Evolutionary conservation across 192 early-diverging fungal genomes (phyloP).

Genomic region (Powellomyces hirtus): DNA sequence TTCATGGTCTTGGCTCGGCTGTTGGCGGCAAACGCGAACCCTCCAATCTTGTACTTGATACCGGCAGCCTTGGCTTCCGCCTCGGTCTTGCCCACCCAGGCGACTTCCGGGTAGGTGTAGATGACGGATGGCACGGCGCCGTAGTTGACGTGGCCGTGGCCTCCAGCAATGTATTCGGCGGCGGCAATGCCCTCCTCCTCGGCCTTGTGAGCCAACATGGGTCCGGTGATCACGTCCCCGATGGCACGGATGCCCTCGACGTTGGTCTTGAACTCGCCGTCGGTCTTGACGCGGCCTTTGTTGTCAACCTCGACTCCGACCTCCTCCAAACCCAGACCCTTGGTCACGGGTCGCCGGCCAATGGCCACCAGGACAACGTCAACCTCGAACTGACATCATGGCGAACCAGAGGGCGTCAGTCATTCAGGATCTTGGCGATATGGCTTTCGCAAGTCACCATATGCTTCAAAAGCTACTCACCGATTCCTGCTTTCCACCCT

Average conservation of each 20-base stretch:
- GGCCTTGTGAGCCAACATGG: conserved; percentile 99
- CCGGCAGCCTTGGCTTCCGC: conserved; percentile 85
- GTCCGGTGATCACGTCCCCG: conserved; percentile 94
- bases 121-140: conserved; percentile 96
- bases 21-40: conserved; percentile 96
- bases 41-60: conserved; percentile 84
- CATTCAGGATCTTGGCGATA: not conserved
- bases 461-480: conserved; percentile 54
- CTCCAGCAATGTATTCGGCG: conserved; percentile 86
- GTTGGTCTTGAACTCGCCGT: conserved; percentile 81
- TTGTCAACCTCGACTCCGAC: conserved; percentile 87
- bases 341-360: conserved; percentile 92
- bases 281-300: conserved; percentile 83
- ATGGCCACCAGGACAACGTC: conserved; percentile 92
- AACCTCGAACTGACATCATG: conserved; percentile 81
- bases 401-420: too few relatives aligned
- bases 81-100: conserved; percentile 98
- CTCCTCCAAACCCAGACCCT: conserved; percentile 87
- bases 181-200: conserved; percentile 99
- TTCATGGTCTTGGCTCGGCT: conserved; percentile 95
- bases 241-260: conserved; percentile 89
- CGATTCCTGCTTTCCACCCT: conserved; percentile 60
- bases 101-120: conserved; percentile 96
- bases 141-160: conserved; percentile 99
- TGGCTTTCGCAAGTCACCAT: too few relatives aligned